Evolutionary conservation across 2,329 filamentous ascomycete species (phyloP).

Genomic region (Aspergillus hiratsukae): DNA sequence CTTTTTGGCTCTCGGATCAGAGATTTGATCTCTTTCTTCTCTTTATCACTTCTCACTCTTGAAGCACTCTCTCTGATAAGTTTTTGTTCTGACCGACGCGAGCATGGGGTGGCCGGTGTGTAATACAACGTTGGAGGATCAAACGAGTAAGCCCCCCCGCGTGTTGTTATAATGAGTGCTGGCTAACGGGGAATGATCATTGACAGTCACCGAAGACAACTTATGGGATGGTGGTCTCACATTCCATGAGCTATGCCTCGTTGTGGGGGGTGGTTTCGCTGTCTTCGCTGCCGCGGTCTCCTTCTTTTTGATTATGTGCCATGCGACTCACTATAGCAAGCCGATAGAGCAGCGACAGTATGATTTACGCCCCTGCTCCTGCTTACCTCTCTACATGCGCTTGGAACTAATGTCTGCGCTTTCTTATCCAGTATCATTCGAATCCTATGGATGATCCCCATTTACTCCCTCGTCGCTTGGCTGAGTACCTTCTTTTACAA

Average conservation of each 20-base stretch:
- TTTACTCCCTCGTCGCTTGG: slow-evolving; percentile 72
- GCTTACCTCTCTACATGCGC: background rate
- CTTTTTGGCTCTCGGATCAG: background rate
- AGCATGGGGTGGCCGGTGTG: slow-evolving; percentile 46
- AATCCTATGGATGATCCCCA: slow-evolving; percentile 81
- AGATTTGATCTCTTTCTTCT: slow-evolving; percentile 7
- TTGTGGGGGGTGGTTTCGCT: slow-evolving; percentile 51
- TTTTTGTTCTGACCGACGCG: slow-evolving; percentile 9
- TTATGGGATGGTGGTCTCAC: slow-evolving; percentile 50
- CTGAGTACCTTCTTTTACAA: slow-evolving; percentile 70
- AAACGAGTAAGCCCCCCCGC: slow-evolving; percentile 33
- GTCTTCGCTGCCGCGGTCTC: slow-evolving; percentile 49
- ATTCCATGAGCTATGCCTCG: slow-evolving; percentile 55
- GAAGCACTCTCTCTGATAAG: slow-evolving; percentile 2
- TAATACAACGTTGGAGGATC: slow-evolving; percentile 48
- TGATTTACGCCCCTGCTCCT: slow-evolving; percentile 17
- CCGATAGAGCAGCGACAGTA: slow-evolving; percentile 59
- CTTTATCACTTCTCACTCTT: slow-evolving; percentile 6
- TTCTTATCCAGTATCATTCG: slow-evolving; percentile 64
- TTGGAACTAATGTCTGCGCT: slow-evolving; percentile 4
- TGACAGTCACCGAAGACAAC: slow-evolving; percentile 43
- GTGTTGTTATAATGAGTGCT: background rate
- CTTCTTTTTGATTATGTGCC: slow-evolving; percentile 51
- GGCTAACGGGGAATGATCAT: slow-evolving; percentile 8
- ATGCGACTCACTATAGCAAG: slow-evolving; percentile 57